Evolutionary conservation across 2,329 filamentous ascomycete species (phyloP), one percentile per base, ranked within the genome.

Genomic region (Biscogniauxia marginata): DNA sequence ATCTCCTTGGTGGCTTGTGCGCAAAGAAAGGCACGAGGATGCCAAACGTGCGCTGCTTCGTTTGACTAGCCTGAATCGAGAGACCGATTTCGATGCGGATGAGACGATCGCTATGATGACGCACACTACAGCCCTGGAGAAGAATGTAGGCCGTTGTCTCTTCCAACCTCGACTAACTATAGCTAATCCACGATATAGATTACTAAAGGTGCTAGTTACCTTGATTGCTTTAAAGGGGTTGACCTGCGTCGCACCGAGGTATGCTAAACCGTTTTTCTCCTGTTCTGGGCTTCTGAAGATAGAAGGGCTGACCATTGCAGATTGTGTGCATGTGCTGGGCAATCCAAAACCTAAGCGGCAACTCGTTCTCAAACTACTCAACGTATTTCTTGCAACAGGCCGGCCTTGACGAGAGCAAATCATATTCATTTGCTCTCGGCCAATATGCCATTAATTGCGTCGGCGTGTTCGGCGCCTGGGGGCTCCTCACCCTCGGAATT

Each of bases 81-180:
- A 91, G 58, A 87, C 84, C 0, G 82, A 88, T 58, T 93, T 95
- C 65, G 84, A 96, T 66, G 84, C 89, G 9, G 89, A 96, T 60
- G 90, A 95, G 74, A 95, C 90, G 0, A 80, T 96, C 50, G 87
- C 90, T 65, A 96, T 96, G 90, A 96, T 96, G 89, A 85, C 91
- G 1, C 90, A 96, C 69, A 96, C 91, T 0, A 93, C 89, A 0
- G 88, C 88, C 0, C 77, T 96, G 9, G 92, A 96, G 71, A 82
- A 90, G 68, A 81, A 83, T 53, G 61, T 67, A 45, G 22, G 59
- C 30, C 18, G 39, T 45, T 46, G 20, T 9, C 22, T 45, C 11
- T 19, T 8, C 19, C 20, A 24, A 20, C 7, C 19, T 11, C 18
- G 19, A 16, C 16, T 46, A n/a, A 19, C 7, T 25, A 18, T 11